A percentile compares a stretch with the other conserved stretches of the same genome.
phyloP scores from a whole-genome alignment of 2,329 filamentous ascomycete species.

The Coniochaeta sp. region DNA sequence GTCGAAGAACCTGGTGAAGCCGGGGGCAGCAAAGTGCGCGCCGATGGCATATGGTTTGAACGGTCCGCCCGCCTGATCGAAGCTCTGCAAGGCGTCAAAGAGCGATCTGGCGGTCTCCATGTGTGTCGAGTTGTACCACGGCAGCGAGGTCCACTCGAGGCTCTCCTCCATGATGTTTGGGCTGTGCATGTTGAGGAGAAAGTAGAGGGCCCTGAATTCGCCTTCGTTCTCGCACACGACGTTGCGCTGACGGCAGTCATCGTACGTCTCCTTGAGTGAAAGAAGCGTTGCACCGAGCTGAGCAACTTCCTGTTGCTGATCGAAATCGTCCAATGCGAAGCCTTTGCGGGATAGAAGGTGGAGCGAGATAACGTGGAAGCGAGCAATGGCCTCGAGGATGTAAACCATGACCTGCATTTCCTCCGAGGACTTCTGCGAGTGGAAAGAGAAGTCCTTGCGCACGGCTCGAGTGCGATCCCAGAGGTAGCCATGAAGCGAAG shows the following conservation, averaged over 20 bases:
- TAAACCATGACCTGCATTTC: slow-evolving; percentile 55
- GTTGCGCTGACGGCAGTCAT: slow-evolving; percentile 53
- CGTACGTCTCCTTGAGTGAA: slow-evolving; percentile 59
- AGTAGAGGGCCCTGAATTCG: slow-evolving; percentile 60
- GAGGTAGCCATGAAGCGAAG: slow-evolving; percentile 53
- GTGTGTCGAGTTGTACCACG: slow-evolving; percentile 48
- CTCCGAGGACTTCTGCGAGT: slow-evolving; percentile 50
- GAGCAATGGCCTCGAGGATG: slow-evolving; percentile 57
- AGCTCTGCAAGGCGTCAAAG: slow-evolving; percentile 53
- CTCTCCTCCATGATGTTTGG: slow-evolving; percentile 50
- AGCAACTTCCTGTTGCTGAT: slow-evolving; percentile 61
- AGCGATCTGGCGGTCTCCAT: slow-evolving; percentile 56
- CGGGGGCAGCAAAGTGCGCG: slow-evolving; percentile 40
- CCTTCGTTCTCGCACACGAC: slow-evolving; percentile 55
- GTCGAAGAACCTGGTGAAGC: slow-evolving; percentile 49
- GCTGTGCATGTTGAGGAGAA: slow-evolving; percentile 54
- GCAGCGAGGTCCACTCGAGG: slow-evolving; percentile 46
- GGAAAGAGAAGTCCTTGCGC: slow-evolving; percentile 61
- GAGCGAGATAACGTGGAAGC: slow-evolving; percentile 59
- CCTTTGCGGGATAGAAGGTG: slow-evolving; percentile 55
- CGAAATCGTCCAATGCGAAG: slow-evolving; percentile 52
- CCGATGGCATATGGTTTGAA: slow-evolving; percentile 38
- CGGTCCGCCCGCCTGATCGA: slow-evolving; percentile 49
- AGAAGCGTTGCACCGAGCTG: slow-evolving; percentile 60
- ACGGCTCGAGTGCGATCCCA: slow-evolving; percentile 64